phyloP scores from a whole-genome alignment of 2,329 filamentous ascomycete genomes.

The Monosporascus sp. region DNA sequence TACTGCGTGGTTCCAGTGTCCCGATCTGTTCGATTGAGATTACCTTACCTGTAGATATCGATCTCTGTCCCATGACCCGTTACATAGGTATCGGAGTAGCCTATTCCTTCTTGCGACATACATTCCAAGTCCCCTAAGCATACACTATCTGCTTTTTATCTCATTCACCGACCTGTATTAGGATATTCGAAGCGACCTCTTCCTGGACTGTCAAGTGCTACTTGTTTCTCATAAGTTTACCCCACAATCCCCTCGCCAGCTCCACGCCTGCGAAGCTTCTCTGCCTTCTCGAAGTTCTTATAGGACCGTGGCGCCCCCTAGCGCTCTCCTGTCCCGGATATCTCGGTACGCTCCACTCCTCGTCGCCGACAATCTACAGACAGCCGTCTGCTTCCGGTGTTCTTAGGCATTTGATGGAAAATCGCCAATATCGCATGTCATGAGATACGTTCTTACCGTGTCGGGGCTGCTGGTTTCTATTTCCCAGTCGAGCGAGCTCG shows the following conservation, averaged over 20 bases:
- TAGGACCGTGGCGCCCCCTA: not conserved
- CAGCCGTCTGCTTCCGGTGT: not conserved
- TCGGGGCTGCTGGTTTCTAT: constrained; percentile 22
- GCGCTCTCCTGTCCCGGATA: too few relatives aligned
- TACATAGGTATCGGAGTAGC: too few relatives aligned
- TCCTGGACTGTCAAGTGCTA: not conserved
- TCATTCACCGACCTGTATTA: not conserved
- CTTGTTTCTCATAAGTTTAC: not conserved
- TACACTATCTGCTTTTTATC: not conserved
- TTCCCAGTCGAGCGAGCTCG: constrained; percentile 22
- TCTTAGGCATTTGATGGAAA: not conserved
- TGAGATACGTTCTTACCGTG: constrained; percentile 17
- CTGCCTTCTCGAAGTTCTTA: not conserved
- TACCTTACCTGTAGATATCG: too few relatives aligned
- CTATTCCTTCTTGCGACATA: too few relatives aligned
- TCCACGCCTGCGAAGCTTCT: not conserved
- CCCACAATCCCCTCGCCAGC: not conserved
- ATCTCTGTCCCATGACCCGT: too few relatives aligned
- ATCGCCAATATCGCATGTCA: constrained; percentile 15
- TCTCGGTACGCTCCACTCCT: not conserved
- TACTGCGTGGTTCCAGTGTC: too few relatives aligned
- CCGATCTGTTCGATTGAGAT: too few relatives aligned
- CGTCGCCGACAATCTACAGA: not conserved
- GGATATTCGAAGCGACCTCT: not conserved
- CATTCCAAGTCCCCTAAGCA: too few relatives aligned